Conservation (phyloP, 169 alveolate species). For the Plasmodium chabaudi region DNA sequence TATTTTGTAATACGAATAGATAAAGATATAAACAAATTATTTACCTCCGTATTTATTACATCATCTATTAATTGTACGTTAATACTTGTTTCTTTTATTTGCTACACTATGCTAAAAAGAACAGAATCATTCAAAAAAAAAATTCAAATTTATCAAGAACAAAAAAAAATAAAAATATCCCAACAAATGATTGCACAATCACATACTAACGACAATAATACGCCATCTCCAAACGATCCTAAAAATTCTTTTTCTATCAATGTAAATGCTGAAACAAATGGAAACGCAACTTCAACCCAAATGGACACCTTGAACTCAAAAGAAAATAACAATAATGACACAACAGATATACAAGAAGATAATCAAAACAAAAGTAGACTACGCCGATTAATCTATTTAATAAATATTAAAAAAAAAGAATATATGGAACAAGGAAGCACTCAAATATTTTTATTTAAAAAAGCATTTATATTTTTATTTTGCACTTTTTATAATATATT, state of each 20-base stretch:
- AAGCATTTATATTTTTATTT: conserved; percentile 27
- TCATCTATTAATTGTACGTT: conserved; percentile 31
- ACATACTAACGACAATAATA: not conserved
- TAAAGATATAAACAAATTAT: conserved; percentile 19
- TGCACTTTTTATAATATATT: conserved; percentile 63
- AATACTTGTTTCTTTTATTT: conserved; percentile 36
- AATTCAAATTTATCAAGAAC: conserved; percentile 27
- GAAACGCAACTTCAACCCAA: not conserved
- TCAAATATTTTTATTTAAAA: conserved; percentile 42
- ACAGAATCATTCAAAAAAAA: conserved; percentile 33
- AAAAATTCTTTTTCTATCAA: not conserved
- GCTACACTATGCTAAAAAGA: conserved; percentile 22
- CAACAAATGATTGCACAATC: not conserved
- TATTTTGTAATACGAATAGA: conserved; percentile 47
- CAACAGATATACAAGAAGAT: not conserved
- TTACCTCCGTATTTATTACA: conserved; percentile 39
- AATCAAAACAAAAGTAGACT: not conserved
- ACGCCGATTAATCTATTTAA: not conserved
- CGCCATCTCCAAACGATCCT: not conserved
- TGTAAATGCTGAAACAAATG: not conserved
- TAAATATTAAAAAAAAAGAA: conserved; percentile 3
- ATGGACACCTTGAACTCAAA: not conserved
- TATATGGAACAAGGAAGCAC: conserved; percentile 15
- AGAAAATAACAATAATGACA: not conserved
- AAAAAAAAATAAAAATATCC: not conserved